phyloP scores from a whole-genome alignment of 441 rosid genomes.

The Breynia disticha region DNA sequence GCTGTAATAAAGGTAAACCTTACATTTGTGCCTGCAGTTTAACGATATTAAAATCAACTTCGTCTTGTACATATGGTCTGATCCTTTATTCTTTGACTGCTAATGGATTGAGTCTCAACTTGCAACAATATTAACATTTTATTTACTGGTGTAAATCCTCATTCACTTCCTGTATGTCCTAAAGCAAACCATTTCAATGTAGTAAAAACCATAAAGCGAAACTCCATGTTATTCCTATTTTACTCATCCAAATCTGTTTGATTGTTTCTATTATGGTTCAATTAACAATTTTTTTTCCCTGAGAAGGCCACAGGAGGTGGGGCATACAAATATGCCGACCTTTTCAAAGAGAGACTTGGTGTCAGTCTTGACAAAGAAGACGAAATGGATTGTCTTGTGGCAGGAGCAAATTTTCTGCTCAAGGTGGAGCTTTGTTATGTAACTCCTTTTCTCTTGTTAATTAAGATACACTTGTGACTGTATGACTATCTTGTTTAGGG shows the following conservation, averaged over 20 bases:
- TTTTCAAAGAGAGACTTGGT: conserved; percentile 93
- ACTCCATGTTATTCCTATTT: neutral
- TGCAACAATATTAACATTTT: too few species aligned
- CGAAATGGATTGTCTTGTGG: conserved; percentile 97
- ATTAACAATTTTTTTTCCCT: conserved; percentile 26
- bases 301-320: conserved; percentile 99
- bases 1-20: conserved; percentile 51
- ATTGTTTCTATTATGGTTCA: conserved; percentile 8
- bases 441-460: conserved; percentile 4
- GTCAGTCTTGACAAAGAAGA: conserved; percentile 96
- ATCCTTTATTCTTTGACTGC: too few species aligned
- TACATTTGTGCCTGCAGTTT: neutral
- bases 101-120: too few species aligned
- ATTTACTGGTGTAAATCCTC: too few species aligned
- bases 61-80: neutral
- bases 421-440: conserved; percentile 40
- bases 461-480: too few species aligned
- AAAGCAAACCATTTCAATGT: neutral
- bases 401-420: conserved; percentile 96
- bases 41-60: neutral
- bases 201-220: conserved; percentile 1
- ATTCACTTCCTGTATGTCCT: too few species aligned
- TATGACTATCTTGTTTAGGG: too few species aligned
- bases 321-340: conserved; percentile 86
- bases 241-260: neutral